phyloP scores from a whole-genome alignment of 495 filamentous ascomycete genomes.

The Xylaria grammica region DNA sequence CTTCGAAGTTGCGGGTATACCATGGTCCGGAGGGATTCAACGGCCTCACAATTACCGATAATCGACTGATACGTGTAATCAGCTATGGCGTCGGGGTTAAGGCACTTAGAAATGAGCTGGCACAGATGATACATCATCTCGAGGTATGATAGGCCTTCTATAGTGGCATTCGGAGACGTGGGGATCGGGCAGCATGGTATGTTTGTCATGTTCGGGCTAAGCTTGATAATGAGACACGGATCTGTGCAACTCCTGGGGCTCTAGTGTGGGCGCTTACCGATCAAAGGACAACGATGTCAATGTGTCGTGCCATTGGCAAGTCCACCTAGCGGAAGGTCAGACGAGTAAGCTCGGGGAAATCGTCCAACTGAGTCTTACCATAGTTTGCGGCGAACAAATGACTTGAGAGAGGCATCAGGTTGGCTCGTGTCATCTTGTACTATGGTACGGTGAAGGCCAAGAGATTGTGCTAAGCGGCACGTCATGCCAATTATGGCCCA shows the following conservation, averaged over 20 bases:
- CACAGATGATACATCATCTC: slow-evolving; percentile 62
- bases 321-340: slow-evolving; percentile 51
- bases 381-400: slow-evolving; percentile 50
- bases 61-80: slow-evolving; percentile 53
- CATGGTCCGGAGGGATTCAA: slow-evolving; percentile 54
- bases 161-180: slow-evolving; percentile 45
- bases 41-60: slow-evolving; percentile 50
- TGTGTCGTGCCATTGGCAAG: slow-evolving; percentile 62
- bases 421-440: slow-evolving; percentile 41
- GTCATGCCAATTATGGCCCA: slow-evolving; percentile 62
- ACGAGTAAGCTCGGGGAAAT: background rate
- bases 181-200: slow-evolving; percentile 55
- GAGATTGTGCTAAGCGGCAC: slow-evolving; percentile 59
- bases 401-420: slow-evolving; percentile 44
- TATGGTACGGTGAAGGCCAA: slow-evolving; percentile 56
- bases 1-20: slow-evolving; percentile 48
- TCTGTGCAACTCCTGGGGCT: background rate
- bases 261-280: slow-evolving; percentile 40
- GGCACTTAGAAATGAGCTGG: slow-evolving; percentile 52
- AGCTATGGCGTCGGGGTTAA: slow-evolving; percentile 57
- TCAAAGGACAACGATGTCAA: slow-evolving; percentile 62
- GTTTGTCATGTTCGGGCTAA: slow-evolving; percentile 56
- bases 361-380: slow-evolving; percentile 39
- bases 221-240: slow-evolving; percentile 12
- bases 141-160: slow-evolving; percentile 56